phyloP scores from a whole-genome alignment of 805 yeast genomes.

The Lachancea dasiensis region DNA sequence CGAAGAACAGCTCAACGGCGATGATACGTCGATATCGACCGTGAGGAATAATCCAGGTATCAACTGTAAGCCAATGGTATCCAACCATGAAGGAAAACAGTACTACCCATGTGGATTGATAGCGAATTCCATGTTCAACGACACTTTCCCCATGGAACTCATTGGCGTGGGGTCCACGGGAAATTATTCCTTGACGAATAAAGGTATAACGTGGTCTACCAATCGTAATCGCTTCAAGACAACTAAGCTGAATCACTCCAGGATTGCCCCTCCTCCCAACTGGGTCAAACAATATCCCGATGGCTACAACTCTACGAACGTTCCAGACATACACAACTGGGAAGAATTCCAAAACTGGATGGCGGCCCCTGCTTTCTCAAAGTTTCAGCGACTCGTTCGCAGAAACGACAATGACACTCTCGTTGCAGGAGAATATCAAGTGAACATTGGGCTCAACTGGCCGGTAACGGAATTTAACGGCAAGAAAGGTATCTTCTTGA shows the following conservation, averaged over 20 bases:
- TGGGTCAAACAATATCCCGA: slow-evolving; percentile 77
- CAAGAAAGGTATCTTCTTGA: slow-evolving; percentile 56
- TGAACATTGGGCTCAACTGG: slow-evolving; percentile 67
- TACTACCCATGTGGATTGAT: slow-evolving; percentile 93
- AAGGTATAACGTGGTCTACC: slow-evolving; percentile 78
- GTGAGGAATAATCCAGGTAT: slow-evolving; percentile 46
- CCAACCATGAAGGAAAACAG: slow-evolving; percentile 47
- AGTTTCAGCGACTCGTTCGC: slow-evolving; percentile 58
- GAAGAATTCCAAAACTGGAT: slow-evolving; percentile 94
- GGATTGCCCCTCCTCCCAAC: slow-evolving; percentile 91
- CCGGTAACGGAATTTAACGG: slow-evolving; percentile 76
- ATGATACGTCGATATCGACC: slow-evolving; percentile 49
- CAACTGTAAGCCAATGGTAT: slow-evolving; percentile 61
- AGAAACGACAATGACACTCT: slow-evolving; percentile 55
- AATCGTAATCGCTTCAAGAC: slow-evolving; percentile 69
- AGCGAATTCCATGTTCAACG: slow-evolving; percentile 90
- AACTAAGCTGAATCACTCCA: slow-evolving; percentile 58
- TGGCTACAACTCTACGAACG: slow-evolving; percentile 78
- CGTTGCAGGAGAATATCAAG: slow-evolving; percentile 54
- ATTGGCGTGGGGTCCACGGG: slow-evolving; percentile 18
- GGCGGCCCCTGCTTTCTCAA: slow-evolving; percentile 76
- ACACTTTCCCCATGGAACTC: slow-evolving; percentile 51
- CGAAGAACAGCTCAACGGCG: slow-evolving; percentile 77
- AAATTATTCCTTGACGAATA: slow-evolving; percentile 34
- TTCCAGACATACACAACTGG: slow-evolving; percentile 73